A percentile compares a stretch with the other conserved stretches of the same genome.
Evolutionary conservation across 164 flowering plant genomes (phyloP).

Genomic region (Annona squamosa): DNA sequence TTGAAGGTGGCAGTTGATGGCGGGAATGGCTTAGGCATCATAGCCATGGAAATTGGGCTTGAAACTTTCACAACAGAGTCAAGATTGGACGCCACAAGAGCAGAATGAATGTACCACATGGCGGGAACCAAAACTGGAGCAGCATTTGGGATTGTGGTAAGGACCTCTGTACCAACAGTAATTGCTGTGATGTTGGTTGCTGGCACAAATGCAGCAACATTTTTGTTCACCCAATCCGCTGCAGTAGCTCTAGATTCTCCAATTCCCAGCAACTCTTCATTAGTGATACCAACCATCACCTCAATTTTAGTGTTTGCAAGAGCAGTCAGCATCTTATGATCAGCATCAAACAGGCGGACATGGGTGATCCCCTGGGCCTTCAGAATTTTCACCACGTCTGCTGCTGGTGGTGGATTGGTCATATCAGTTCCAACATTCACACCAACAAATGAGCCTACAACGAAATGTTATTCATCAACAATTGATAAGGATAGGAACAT

Average conservation of each 20-base stretch:
- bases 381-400: slow-evolving; percentile 42
- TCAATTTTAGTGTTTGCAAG: slow-evolving; percentile 52
- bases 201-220: slow-evolving; percentile 54
- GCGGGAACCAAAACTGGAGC: slow-evolving; percentile 56
- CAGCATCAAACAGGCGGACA: slow-evolving; percentile 57
- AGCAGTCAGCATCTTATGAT: slow-evolving; percentile 52
- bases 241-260: slow-evolving; percentile 64
- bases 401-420: slow-evolving; percentile 43
- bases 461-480: slow-evolving; percentile 17
- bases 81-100: slow-evolving; percentile 70
- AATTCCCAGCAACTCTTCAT: slow-evolving; percentile 59
- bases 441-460: slow-evolving; percentile 59
- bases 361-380: slow-evolving; percentile 52
- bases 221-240: slow-evolving; percentile 44
- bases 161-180: slow-evolving; percentile 62
- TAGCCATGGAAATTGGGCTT: slow-evolving; percentile 46
- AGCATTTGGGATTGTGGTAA: slow-evolving; percentile 57
- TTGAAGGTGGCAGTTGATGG: slow-evolving; percentile 81
- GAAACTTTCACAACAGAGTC: slow-evolving; percentile 56
- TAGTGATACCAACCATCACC: slow-evolving; percentile 56
- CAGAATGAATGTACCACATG: slow-evolving; percentile 46
- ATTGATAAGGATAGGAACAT: not conserved
- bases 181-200: slow-evolving; percentile 67
- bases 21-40: slow-evolving; percentile 71
- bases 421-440: slow-evolving; percentile 58